These are phyloP conservation scores for Cordyceps pruinosa DNA, from an alignment of 2,329 filamentous ascomycete species.

Conservation along the genomic window DNA sequence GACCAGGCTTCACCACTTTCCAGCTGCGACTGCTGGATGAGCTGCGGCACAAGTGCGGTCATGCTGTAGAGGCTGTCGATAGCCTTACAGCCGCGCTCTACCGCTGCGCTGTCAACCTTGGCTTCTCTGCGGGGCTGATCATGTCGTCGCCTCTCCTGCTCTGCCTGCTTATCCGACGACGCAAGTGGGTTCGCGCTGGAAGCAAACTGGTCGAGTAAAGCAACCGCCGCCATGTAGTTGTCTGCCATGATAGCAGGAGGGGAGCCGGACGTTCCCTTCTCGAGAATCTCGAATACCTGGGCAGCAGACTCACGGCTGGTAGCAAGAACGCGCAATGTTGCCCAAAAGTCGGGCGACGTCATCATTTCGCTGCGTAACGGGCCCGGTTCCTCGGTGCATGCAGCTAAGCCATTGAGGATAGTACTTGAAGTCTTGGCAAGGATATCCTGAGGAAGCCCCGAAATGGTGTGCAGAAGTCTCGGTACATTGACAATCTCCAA, in stretches of 20 bases:
- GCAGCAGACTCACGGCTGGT: constrained; percentile 62
- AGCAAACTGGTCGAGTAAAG: constrained; percentile 82
- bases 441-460: constrained; percentile 72
- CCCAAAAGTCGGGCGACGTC: constrained; percentile 96
- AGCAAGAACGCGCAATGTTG: constrained; percentile 71
- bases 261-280: constrained; percentile 65
- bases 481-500: constrained; percentile 88
- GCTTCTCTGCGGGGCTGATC: constrained; percentile 20
- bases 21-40: constrained; percentile 90
- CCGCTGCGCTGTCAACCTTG: constrained; percentile 41
- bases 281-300: constrained; percentile 80
- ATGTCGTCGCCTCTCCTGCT: constrained; percentile 37
- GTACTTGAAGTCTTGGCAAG: constrained; percentile 69
- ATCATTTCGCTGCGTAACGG: constrained; percentile 86
- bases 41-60: constrained; percentile 70
- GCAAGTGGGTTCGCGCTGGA: constrained; percentile 70
- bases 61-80: constrained; percentile 76
- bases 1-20: constrained; percentile 90
- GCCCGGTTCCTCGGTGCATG: constrained; percentile 71
- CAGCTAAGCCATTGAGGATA: constrained; percentile 69
- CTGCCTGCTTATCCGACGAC: constrained; percentile 60
- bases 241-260: constrained; percentile 83
- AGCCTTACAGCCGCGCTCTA: constrained; percentile 72
- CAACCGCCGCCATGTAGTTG: constrained; percentile 86
- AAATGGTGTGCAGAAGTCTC: constrained; percentile 85